Evolutionary conservation across 768 basidiomycete genomes (phyloP), one percentile per base, ranked within the genome.

Genomic region (Agrocybe pediades): DNA sequence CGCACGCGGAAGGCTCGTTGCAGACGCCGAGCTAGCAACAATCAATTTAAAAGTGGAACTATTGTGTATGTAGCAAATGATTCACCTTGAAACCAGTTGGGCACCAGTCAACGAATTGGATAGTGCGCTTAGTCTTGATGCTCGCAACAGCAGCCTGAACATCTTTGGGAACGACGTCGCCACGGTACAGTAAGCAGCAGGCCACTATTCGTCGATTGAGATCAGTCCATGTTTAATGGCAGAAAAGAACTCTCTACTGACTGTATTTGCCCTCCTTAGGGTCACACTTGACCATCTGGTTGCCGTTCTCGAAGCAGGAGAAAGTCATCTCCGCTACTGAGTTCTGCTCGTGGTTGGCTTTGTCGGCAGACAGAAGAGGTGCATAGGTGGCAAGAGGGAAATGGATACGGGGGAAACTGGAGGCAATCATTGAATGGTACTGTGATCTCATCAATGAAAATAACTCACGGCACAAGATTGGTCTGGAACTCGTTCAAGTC

Each of bases 401-500:
- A 72, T 98, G 95, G 62, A 98, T 98, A 68, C 94, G 91, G 55
- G 94, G 95, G 87, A 95, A 96, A 41, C 91, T 93, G 33, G 55
- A 15, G 43, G 59, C 58, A 42, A 39, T 15, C 42, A 51, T 36
- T 49, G 47, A 48, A 46, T 41, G 46, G 41, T 49, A 36, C 30
- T 45, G 36, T 13, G 17, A 27, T 44, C 7, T 6, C 0, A 20
- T 44, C n/a, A 8, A 19, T 4, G 8, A 17, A 15, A 25, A 4
- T 24, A 13, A 80, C 91, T 77, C 68, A 95, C 87, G 95, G 95
- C 41, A 98, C 95, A 71, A 98, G 74, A 74, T 98, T 98, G 50
- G 95, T 98, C 79, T 98, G 96, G 83, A 98, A 98, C 74, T 98
- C 96, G 71, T 89, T 92, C 61, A 98, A 71, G 73, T 98, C 95